Evolutionary conservation across 768 basidiomycete genomes (phyloP).

Genomic region (Lactifluus subvellereus): DNA sequence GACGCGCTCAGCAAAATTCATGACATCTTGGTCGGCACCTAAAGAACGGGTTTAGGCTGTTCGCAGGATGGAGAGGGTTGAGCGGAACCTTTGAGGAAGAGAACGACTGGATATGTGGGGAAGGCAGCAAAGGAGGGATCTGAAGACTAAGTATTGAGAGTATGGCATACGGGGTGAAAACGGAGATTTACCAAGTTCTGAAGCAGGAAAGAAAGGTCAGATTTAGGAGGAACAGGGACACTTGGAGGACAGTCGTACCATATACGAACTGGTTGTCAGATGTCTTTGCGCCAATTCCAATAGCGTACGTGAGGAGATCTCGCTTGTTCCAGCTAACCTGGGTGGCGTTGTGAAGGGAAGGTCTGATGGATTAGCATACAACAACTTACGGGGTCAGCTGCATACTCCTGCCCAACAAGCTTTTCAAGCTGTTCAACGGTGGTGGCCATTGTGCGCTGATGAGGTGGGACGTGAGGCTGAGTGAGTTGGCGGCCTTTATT

Average conservation of each 20-base stretch:
- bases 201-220: neutral
- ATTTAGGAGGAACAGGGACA: neutral
- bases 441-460: slow-evolving; percentile 4
- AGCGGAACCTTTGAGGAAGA: slow-evolving; percentile 56
- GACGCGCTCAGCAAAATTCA: slow-evolving; percentile 54
- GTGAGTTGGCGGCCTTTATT: too few relatives aligned
- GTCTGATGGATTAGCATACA: too few relatives aligned
- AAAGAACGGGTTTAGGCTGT: neutral
- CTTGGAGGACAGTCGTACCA: slow-evolving; percentile 39
- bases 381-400: slow-evolving; percentile 48
- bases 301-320: slow-evolving; percentile 72
- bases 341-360: neutral
- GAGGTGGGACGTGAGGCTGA: neutral
- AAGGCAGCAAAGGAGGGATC: slow-evolving; percentile 68
- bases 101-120: slow-evolving; percentile 82
- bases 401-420: slow-evolving; percentile 54
- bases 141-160: slow-evolving; percentile 26
- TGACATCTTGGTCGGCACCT: slow-evolving; percentile 61
- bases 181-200: slow-evolving; percentile 29
- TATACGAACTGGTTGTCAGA: slow-evolving; percentile 67
- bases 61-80: neutral
- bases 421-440: slow-evolving; percentile 43
- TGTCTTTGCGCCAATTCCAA: slow-evolving; percentile 76
- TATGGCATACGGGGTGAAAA: neutral
- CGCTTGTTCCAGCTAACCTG: slow-evolving; percentile 83